A percentile compares a stretch with the other conserved stretches of the same genome.
phyloP scores from a whole-genome alignment of 139 green algal species.

The Ostreobium quekettii region DNA sequence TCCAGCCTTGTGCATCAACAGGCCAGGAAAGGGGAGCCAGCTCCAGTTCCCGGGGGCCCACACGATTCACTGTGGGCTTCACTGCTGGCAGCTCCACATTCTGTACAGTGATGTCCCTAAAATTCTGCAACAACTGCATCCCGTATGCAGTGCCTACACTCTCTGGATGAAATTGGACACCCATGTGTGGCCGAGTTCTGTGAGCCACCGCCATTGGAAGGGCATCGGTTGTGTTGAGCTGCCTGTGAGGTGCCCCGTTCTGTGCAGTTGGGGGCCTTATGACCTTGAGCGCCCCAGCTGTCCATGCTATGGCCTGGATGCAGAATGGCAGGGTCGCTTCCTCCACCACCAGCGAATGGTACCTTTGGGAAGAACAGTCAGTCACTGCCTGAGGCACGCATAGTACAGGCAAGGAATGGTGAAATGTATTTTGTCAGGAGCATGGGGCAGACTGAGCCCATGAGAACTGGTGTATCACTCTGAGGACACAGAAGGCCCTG shows the following conservation, averaged over 20 bases:
- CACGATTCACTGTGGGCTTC: background rate
- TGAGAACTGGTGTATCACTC: too few relatives aligned
- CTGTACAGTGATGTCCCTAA: conserved; percentile 51
- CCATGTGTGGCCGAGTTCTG: conserved; percentile 60
- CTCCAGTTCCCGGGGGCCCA: conserved; percentile 19
- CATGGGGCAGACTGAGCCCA: too few relatives aligned
- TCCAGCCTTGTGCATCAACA: background rate
- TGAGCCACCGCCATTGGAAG: conserved; percentile 78
- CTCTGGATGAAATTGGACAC: conserved; percentile 97
- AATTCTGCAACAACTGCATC: conserved; percentile 74
- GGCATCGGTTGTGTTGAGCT: background rate
- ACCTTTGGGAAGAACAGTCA: conserved; percentile 47
- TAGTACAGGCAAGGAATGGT: too few relatives aligned
- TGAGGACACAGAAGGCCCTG: too few relatives aligned
- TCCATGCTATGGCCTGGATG: conserved; percentile 79
- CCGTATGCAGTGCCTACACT: conserved; percentile 75
- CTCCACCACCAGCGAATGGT: conserved; percentile 89
- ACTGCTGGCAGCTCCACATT: background rate
- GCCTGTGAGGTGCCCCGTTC: background rate
- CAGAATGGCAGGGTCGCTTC: conserved; percentile 50
- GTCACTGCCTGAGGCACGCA: too few relatives aligned
- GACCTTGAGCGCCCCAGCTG: conserved; percentile 38
- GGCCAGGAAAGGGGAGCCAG: conserved; percentile 3
- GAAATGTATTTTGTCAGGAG: too few relatives aligned
- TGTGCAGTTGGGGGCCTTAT: conserved; percentile 20